phyloP scores from a whole-genome alignment of 306 rosid species.

The Sindora glabra region DNA sequence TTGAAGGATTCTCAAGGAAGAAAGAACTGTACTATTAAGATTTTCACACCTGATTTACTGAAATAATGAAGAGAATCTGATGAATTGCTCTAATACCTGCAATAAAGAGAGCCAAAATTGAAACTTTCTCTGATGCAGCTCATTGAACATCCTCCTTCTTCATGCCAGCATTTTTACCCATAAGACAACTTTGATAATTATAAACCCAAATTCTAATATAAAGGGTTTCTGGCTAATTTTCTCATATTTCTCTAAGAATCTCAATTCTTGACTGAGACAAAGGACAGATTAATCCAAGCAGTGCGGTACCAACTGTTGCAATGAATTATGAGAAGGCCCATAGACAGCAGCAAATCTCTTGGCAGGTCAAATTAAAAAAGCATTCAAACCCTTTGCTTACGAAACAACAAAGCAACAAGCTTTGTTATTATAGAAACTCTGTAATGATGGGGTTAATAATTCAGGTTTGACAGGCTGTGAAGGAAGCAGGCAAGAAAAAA shows the following conservation, averaged over 20 bases:
- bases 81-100: constrained; percentile 25
- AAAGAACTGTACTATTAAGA: not conserved
- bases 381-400: constrained; percentile 24
- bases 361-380: constrained; percentile 34
- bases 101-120: constrained; percentile 29
- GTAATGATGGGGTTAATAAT: constrained; percentile 56
- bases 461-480: constrained; percentile 89
- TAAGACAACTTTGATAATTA: constrained; percentile 3
- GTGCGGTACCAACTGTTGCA: constrained; percentile 22
- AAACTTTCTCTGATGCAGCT: constrained; percentile 37
- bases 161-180: constrained; percentile 40
- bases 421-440: constrained; percentile 16
- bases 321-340: constrained; percentile 36
- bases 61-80: constrained; percentile 11
- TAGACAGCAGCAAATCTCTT: constrained; percentile 55
- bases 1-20: not conserved
- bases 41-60: not conserved
- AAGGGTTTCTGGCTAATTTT: constrained; percentile 5
- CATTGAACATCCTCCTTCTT: constrained; percentile 42
- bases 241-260: constrained; percentile 11
- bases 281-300: constrained; percentile 41
- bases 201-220: constrained; percentile 12
- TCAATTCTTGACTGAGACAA: constrained; percentile 13
- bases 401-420: constrained; percentile 41
- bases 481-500: constrained; percentile 40